phyloP scores from a whole-genome alignment of 441 rosid genomes.

The Adansonia grandidieri region DNA sequence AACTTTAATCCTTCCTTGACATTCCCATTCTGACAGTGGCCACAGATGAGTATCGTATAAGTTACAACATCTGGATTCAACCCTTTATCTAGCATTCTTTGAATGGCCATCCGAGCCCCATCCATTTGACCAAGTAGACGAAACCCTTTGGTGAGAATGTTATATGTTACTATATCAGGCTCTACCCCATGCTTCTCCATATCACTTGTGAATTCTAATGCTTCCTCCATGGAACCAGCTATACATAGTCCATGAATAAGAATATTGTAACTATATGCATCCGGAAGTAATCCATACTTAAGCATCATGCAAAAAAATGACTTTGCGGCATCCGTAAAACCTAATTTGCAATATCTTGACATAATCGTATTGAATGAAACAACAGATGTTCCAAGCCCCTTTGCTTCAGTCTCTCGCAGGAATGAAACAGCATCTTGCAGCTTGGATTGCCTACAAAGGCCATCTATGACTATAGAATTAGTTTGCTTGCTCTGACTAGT shows the following conservation, averaged over 20 bases:
- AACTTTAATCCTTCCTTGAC: slow-evolving; percentile 55
- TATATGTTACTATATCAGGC: slow-evolving; percentile 74
- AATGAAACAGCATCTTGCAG: slow-evolving; percentile 64
- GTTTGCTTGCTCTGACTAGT: slow-evolving; percentile 50
- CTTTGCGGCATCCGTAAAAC: slow-evolving; percentile 65
- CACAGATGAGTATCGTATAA: slow-evolving; percentile 56
- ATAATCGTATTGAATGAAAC: slow-evolving; percentile 73
- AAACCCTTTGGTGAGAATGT: slow-evolving; percentile 66
- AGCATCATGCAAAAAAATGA: slow-evolving; percentile 69
- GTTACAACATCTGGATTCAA: slow-evolving; percentile 59
- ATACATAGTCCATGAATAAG: slow-evolving; percentile 72
- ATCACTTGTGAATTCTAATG: slow-evolving; percentile 51
- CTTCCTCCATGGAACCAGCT: slow-evolving; percentile 76
- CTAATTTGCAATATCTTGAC: slow-evolving; percentile 68
- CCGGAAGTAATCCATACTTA: slow-evolving; percentile 73
- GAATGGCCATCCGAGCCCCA: slow-evolving; percentile 51
- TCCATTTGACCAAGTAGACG: slow-evolving; percentile 53
- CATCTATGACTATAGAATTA: slow-evolving; percentile 64
- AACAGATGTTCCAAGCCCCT: slow-evolving; percentile 53
- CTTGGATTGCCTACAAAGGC: slow-evolving; percentile 66
- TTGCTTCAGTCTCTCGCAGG: slow-evolving; percentile 47
- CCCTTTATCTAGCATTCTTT: slow-evolving; percentile 51
- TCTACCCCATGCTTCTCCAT: slow-evolving; percentile 68
- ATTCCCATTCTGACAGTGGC: slow-evolving; percentile 62
- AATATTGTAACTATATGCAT: slow-evolving; percentile 72